Base-by-base conservation (phyloP, 257 asterid species). In the Fraxinus pennsylvanica region DNA sequence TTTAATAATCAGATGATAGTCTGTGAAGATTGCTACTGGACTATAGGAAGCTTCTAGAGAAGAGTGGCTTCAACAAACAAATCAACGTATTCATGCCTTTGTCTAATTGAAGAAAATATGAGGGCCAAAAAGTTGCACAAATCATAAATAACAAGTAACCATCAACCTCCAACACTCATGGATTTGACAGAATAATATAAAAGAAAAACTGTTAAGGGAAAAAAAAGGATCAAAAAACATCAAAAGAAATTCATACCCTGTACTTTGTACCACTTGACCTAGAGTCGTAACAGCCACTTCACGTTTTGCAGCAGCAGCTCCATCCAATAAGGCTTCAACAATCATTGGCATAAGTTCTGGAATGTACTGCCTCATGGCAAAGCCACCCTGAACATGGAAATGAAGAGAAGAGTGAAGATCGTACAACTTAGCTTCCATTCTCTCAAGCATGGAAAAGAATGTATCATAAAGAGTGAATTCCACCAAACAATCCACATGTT, bases 221-320 rank as follows among this genome's bases (percentile, higher is more conserved):
- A 41, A 12, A 43, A 45, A 45, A 45, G 54, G 54, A 45, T 14
- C 54, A 45, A 45, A 74, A 65, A 75, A 73, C 13, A 72, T 75
- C 76, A 41, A 77, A 76, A 74, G 74, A 30, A 72, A 68, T 54
- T 17, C 92, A 76, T 89, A 93, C 99, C 99, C 99, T 5, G 99
- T 96, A 89, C 99, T 93, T 84, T 96, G 99, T 73, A 96, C 97
- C 82, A 96, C 97, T 86, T 93, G 99, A 84, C 99, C 99, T 27
- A 96, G 97, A 72, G 99, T 96, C 67, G 96, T 89, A 77, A 96
- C 97, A 33, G 99, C 98, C 79, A 96, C 98, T 88, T 96, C 98
- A 63, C 99, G 99, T 87, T 93, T 96, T 80, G 85, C 82, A 82
- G 94, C 98, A 74, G 98, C 97, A 80, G 98, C 97, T 47, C 97